Conservation (phyloP, 2,329 filamentous ascomycete genomes). For the Exophiala viscosa region DNA sequence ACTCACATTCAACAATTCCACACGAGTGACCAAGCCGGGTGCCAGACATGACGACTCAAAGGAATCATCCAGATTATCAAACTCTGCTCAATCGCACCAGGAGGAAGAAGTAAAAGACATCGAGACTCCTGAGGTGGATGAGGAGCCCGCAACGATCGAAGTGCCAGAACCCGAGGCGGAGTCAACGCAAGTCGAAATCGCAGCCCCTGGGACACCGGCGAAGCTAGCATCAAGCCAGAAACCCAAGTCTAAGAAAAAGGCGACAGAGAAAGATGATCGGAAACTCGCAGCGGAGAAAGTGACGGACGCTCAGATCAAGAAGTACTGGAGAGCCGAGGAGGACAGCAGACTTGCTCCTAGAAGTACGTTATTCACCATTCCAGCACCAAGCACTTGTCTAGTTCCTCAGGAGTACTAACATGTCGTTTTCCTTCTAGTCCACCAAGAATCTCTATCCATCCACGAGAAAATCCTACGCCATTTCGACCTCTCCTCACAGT, state of each 20-base stretch:
- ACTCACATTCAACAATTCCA: conserved; percentile 59
- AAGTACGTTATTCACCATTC: conserved; percentile 31
- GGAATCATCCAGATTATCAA: conserved; percentile 37
- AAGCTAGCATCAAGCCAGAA: conserved; percentile 8
- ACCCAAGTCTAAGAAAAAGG: conserved; percentile 16
- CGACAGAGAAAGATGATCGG: conserved; percentile 31
- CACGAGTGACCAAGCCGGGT: conserved; percentile 56
- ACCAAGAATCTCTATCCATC: conserved; percentile 68
- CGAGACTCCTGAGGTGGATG: conserved; percentile 3
- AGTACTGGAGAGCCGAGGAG: conserved; percentile 76
- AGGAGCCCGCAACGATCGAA: conserved; percentile 4
- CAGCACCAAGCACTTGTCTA: background rate
- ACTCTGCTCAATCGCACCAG: conserved; percentile 15
- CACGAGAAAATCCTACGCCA: conserved; percentile 85
- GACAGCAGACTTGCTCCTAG: conserved; percentile 61
- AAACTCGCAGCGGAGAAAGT: conserved; percentile 57
- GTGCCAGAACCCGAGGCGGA: conserved; percentile 18
- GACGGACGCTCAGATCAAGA: conserved; percentile 64
- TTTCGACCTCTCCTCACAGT: conserved; percentile 89
- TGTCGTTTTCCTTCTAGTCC: conserved; percentile 54
- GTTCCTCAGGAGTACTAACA: background rate
- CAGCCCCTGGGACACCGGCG: conserved; percentile 11
- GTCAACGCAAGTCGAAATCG: conserved; percentile 8
- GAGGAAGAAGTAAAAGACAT: conserved; percentile 5
- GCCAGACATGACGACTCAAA: conserved; percentile 33